phyloP scores from a whole-genome alignment of 164 flowering plant genomes.

The Houttuynia cordata region DNA sequence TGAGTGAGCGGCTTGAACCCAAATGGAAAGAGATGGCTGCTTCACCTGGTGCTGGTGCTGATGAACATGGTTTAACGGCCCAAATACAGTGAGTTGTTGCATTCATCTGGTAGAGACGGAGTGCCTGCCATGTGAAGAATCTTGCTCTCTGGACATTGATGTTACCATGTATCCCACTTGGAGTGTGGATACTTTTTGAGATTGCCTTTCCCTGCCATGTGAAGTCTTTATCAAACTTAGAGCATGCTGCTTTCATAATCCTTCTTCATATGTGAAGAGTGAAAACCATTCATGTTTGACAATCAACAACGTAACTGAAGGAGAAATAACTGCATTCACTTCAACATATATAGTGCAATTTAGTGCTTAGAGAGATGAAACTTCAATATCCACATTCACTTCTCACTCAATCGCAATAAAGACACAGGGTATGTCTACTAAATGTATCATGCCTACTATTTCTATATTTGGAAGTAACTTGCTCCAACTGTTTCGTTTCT shows the following conservation, averaged over 20 bases:
- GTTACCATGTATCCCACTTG: background rate
- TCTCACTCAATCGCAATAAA: background rate
- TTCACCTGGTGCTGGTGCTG: no score
- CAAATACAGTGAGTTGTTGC: background rate
- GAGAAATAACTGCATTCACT: background rate
- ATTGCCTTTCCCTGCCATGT: background rate
- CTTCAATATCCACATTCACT: background rate
- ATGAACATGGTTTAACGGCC: background rate
- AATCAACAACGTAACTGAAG: background rate
- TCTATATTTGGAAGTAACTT: background rate
- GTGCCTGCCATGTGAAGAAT: background rate
- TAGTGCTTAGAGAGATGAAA: background rate
- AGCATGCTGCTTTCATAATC: background rate
- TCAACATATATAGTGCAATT: background rate
- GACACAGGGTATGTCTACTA: background rate
- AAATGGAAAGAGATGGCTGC: background rate
- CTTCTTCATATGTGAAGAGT: background rate
- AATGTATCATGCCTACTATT: background rate
- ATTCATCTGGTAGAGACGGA: background rate
- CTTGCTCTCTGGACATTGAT: background rate
- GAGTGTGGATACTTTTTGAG: background rate
- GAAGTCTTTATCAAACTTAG: background rate
- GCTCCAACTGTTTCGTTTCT: background rate
- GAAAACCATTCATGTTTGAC: background rate
- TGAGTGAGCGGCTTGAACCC: background rate